These are phyloP conservation scores for Puccinia triticina DNA, from an alignment of 1,284 basidiomycete genomes.

Conservation along the genomic window DNA sequence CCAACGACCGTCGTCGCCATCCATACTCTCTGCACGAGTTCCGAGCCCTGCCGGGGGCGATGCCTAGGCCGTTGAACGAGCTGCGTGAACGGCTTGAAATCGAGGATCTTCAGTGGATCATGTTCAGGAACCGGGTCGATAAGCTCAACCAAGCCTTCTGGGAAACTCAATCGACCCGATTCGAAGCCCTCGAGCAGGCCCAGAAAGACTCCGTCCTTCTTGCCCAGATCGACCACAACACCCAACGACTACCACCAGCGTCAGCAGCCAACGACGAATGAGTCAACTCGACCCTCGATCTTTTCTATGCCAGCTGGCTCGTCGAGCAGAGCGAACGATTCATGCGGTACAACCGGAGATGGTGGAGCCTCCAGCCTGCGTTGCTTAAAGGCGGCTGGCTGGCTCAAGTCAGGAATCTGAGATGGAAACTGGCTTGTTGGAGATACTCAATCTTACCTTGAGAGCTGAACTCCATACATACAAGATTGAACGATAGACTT, in stretches of 20 bases:
- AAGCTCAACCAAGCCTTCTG: constrained; percentile 57
- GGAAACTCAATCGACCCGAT: constrained; percentile 54
- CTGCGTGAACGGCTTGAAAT: constrained; percentile 45
- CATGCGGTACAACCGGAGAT: constrained; percentile 16
- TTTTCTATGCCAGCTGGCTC: constrained; percentile 29
- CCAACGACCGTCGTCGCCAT: constrained; percentile 49
- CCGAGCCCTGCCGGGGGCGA: constrained; percentile 40
- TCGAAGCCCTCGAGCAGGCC: constrained; percentile 52
- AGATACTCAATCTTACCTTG: background rate
- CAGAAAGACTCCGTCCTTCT: background rate
- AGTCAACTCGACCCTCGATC: background rate
- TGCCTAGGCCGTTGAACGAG: constrained; percentile 29
- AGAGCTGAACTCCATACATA: background rate
- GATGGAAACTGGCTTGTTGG: constrained; percentile 38
- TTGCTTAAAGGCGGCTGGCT: constrained; percentile 28
- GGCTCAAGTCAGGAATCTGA: constrained; percentile 14
- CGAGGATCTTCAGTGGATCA: constrained; percentile 57
- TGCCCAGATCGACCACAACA: background rate
- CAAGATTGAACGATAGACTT: too few species aligned
- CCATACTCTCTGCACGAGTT: constrained; percentile 58
- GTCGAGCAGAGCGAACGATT: background rate
- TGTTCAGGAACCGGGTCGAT: constrained; percentile 55
- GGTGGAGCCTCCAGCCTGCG: constrained; percentile 25
- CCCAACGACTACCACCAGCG: background rate
- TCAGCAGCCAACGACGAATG: background rate